Conservation (phyloP, 169 alveolate species). For the Plasmodium sp. region DNA sequence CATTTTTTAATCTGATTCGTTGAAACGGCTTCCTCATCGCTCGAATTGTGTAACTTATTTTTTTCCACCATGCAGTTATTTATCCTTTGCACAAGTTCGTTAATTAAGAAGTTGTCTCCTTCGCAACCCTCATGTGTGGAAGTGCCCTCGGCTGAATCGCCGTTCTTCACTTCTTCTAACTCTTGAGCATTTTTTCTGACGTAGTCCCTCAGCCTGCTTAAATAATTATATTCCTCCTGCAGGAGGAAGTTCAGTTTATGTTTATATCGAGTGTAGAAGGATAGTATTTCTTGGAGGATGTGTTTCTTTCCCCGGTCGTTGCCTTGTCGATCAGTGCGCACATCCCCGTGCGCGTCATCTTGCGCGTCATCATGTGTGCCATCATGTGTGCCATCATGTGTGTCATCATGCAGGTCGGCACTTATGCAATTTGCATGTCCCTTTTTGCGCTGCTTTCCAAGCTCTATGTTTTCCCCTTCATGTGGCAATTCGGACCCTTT, state of each 20-base stretch:
- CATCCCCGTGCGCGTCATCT: not conserved
- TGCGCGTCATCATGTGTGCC: not conserved
- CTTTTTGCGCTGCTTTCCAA: not conserved
- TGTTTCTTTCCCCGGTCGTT: not conserved
- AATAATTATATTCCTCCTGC: slow-evolving; percentile 42
- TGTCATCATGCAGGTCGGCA: not conserved
- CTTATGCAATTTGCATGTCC: not conserved
- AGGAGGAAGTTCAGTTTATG: slow-evolving; percentile 25
- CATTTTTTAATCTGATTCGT: not conserved
- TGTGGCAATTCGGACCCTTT: not conserved
- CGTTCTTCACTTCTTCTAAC: not conserved
- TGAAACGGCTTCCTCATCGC: not conserved
- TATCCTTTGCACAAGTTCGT: slow-evolving; percentile 7
- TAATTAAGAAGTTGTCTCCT: not conserved
- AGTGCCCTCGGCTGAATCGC: not conserved
- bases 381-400: too few relatives aligned
- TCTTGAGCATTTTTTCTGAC: not conserved
- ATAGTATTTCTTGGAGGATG: not conserved
- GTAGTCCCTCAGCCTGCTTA: slow-evolving; percentile 2
- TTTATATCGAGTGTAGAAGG: slow-evolving; percentile 27
- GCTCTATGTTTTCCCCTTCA: not conserved
- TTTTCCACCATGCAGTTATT: not conserved
- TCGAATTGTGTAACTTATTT: not conserved
- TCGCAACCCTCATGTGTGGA: not conserved
- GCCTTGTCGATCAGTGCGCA: not conserved